These are phyloP conservation scores for Coniferiporia sulphurascens DNA, from an alignment of 1,284 basidiomycete genomes.

Conservation along the genomic window DNA sequence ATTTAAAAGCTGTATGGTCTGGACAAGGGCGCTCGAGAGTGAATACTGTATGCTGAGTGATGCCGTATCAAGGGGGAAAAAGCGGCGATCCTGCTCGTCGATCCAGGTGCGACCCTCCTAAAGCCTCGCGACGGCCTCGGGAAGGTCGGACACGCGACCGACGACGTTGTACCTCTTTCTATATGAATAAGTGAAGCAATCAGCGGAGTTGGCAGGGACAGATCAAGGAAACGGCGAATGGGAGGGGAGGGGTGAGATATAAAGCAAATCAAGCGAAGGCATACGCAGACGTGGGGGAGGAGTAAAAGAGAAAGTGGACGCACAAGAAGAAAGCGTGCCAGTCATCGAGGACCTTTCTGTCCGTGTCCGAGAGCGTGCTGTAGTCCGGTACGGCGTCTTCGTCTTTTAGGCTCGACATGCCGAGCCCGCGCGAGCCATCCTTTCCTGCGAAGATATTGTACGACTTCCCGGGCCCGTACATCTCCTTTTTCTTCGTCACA, in stretches of 20 bases:
- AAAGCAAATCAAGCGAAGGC: neutral
- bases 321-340: slow-evolving; percentile 82
- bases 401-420: slow-evolving; percentile 80
- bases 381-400: slow-evolving; percentile 92
- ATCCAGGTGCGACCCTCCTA: neutral
- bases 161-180: slow-evolving; percentile 85
- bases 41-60: neutral
- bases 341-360: slow-evolving; percentile 83
- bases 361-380: slow-evolving; percentile 67
- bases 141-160: slow-evolving; percentile 50
- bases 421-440: slow-evolving; percentile 81
- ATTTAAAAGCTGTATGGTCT: too few relatives aligned
- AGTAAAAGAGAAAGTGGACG: slow-evolving; percentile 29
- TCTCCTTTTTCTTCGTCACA: slow-evolving; percentile 75
- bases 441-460: slow-evolving; percentile 84
- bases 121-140: slow-evolving; percentile 1
- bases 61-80: neutral
- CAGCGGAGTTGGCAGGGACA: neutral
- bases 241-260: neutral
- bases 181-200: neutral
- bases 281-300: neutral
- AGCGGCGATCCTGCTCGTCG: neutral
- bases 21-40: too few relatives aligned
- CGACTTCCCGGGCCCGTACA: slow-evolving; percentile 71
- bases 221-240: neutral